Conservation (phyloP, 2,329 filamentous ascomycete species). For the Gremmenia infestans region DNA sequence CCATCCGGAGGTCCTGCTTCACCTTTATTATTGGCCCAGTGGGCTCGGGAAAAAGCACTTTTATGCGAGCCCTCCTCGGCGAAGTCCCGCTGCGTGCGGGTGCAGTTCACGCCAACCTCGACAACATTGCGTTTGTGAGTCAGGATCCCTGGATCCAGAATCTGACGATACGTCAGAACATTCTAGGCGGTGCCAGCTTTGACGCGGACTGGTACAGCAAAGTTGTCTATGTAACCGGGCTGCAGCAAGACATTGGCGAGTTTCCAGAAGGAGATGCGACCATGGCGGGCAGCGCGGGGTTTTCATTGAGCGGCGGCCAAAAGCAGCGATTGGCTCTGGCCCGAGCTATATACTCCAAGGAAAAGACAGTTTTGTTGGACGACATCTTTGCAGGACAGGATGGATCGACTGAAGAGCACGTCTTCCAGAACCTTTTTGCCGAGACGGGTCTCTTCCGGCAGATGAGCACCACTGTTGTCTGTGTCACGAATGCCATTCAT, state of each 20-base stretch:
- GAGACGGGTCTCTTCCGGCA: constrained; percentile 15
- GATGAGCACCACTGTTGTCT: constrained; percentile 33
- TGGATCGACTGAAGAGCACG: constrained; percentile 18
- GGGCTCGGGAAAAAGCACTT: constrained; percentile 30
- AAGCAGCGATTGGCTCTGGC: constrained; percentile 35
- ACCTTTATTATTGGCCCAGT: constrained; percentile 31
- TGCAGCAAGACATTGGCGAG: constrained; percentile 57
- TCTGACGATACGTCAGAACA: constrained; percentile 36
- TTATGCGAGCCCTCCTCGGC: constrained; percentile 29
- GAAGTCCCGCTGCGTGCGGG: constrained; percentile 24
- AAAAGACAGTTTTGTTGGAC: constrained; percentile 18
- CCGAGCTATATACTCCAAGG: constrained; percentile 37
- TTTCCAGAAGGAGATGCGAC: constrained; percentile 51
- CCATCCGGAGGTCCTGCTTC: constrained; percentile 13
- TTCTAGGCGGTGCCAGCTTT: constrained; percentile 36
- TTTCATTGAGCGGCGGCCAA: constrained; percentile 31
- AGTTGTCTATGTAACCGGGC: constrained; percentile 60
- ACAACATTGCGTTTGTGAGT: constrained; percentile 37
- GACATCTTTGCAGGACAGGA: constrained; percentile 21
- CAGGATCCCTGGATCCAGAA: constrained; percentile 44
- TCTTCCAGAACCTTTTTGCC: constrained; percentile 21
- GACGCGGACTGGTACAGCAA: constrained; percentile 57
- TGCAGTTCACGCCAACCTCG: constrained; percentile 18
- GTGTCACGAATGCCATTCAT: constrained; percentile 33
- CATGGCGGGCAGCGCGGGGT: constrained; percentile 29